Base-by-base conservation (phyloP, 148 eudicot species). In the Fagopyrum homotropicum region DNA sequence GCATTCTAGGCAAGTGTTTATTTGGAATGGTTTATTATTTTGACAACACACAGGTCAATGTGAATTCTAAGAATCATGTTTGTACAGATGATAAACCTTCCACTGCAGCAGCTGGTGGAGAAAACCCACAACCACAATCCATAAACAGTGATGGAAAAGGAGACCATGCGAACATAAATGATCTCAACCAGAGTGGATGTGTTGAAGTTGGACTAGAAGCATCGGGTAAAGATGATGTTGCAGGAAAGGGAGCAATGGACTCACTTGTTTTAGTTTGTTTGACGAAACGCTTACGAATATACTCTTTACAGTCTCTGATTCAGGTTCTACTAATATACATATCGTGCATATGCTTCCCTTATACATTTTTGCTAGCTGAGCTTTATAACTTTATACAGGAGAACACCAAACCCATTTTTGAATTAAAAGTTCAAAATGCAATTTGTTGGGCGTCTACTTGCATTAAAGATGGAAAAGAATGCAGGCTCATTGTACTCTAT, bases 1-100 rank as follows among this genome's bases (percentile, higher is more conserved):
- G 84, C 83, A 81, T 96, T 60, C 73, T 96, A 87, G 99, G 99
- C 82, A 89, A 82, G 97, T 83, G 73, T 77, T 75, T 44, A 66
- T 66, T 15, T 15, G 46, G 71, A n/a, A 43, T 35, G 17, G 30
- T 14, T 66, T 66, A 66, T 40, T 40, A 40, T 66, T 46, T 35
- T 66, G 71, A 66, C 9, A 40, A 43, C 26, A 66, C 15, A 47
- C 16, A 40, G 71, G 71, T 40, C 47, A 35, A 61, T 8, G 6
- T 61, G 51, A 69, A 72, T 78, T 61, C 79, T 48, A 56, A 59
- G 45, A 76, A 46, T n/a, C 80, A 35, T 72, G 66, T 79, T 72
- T 73, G 66, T 84, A 83, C 92, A 95, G 99, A 86, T 72, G 84
- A 76, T 9, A 75, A 77, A 78, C 78, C 81, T 77, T 77, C 83